Conservation (phyloP, 1,139 yeast species). For the Pichia sp. region DNA sequence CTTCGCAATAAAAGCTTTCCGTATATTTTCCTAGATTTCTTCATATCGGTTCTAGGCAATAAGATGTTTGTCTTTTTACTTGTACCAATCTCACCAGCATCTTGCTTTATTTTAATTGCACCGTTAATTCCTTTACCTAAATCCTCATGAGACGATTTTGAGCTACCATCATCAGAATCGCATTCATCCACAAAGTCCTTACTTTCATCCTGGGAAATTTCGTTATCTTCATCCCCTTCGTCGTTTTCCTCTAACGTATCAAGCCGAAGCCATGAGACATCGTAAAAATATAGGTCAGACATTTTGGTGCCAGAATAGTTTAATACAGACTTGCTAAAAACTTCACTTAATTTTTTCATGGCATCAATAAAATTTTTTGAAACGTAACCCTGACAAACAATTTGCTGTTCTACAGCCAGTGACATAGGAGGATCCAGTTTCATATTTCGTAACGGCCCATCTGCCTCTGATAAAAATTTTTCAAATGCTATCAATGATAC, state of each 20-base stretch:
- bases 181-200: slow-evolving; percentile 2
- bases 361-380: slow-evolving; percentile 44
- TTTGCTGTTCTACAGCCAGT: slow-evolving; percentile 56
- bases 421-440: slow-evolving; percentile 35
- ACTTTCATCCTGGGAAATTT: neutral
- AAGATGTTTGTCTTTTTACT: neutral
- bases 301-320: slow-evolving; percentile 40
- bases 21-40: slow-evolving; percentile 19
- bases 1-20: slow-evolving; percentile 22
- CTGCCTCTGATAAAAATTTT: slow-evolving; percentile 53
- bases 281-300: slow-evolving; percentile 58
- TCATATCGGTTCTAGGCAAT: slow-evolving; percentile 18
- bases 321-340: slow-evolving; percentile 37
- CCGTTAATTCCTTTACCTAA: neutral
- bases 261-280: slow-evolving; percentile 65
- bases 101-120: neutral
- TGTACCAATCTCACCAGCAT: neutral
- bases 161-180: slow-evolving; percentile 5
- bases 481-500: slow-evolving; percentile 60
- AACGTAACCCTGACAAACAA: slow-evolving; percentile 60
- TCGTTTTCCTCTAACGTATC: slow-evolving; percentile 16
- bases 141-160: neutral
- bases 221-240: slow-evolving; percentile 14
- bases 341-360: slow-evolving; percentile 35
- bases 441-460: slow-evolving; percentile 35